These are phyloP conservation scores for Ophiostoma ulmi DNA, from an alignment of 2,329 filamentous ascomycete species.

Conservation along the genomic window DNA sequence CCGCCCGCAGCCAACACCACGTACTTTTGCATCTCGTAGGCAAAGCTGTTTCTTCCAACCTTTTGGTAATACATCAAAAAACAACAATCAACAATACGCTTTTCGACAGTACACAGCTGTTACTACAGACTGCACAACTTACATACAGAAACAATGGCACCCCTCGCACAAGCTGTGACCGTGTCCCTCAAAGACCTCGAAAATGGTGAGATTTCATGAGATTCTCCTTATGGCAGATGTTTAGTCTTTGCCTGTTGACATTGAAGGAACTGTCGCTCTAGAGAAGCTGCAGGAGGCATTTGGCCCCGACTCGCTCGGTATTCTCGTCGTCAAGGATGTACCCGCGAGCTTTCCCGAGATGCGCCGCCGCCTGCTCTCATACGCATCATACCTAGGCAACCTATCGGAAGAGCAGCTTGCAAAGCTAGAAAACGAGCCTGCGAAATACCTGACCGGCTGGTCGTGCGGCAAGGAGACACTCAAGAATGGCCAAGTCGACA, in stretches of 20 bases:
- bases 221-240: background rate
- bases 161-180: conserved; percentile 26
- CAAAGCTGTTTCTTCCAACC: background rate
- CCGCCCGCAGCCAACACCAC: conserved; percentile 14
- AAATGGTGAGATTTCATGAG: conserved; percentile 21
- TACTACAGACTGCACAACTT: background rate
- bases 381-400: conserved; percentile 83
- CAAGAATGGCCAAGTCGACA: conserved; percentile 71
- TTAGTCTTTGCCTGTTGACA: background rate
- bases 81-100: background rate
- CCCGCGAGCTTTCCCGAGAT: conserved; percentile 66
- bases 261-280: conserved; percentile 60
- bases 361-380: conserved; percentile 70
- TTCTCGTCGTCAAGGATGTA: conserved; percentile 86
- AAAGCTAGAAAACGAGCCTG: conserved; percentile 53
- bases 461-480: conserved; percentile 77
- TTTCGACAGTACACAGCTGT: background rate
- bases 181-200: conserved; percentile 28
- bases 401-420: conserved; percentile 65
- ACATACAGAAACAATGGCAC: conserved; percentile 23
- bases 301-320: conserved; percentile 82
- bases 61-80: background rate
- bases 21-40: background rate
- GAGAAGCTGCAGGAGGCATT: conserved; percentile 72
- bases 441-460: conserved; percentile 68